Percentiles rank a stretch among this genome's conserved stretches.
phyloP scores from a whole-genome alignment of 805 yeast species.

The Wickerhamiella azymoides region DNA sequence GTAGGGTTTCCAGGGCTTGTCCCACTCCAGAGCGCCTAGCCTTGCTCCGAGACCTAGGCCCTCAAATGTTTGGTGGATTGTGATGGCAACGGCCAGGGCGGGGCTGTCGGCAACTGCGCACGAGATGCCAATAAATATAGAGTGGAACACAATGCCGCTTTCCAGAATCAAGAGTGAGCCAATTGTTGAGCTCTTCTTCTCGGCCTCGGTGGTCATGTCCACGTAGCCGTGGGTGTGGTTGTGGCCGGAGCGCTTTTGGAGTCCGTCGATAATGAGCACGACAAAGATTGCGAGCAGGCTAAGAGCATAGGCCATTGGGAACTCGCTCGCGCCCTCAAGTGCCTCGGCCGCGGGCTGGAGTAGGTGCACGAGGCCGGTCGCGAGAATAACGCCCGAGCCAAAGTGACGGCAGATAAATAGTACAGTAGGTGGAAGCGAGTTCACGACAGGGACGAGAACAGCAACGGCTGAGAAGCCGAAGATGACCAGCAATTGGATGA shows the following conservation, averaged over 20 bases:
- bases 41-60: slow-evolving; percentile 78
- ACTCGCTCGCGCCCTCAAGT: not conserved
- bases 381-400: slow-evolving; percentile 63
- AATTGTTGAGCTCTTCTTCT: not conserved
- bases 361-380: slow-evolving; percentile 57
- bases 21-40: slow-evolving; percentile 42
- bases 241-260: slow-evolving; percentile 8
- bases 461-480: not conserved
- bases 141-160: slow-evolving; percentile 72
- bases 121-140: slow-evolving; percentile 67
- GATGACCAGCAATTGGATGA: not conserved
- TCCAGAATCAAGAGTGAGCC: slow-evolving; percentile 30
- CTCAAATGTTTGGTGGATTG: slow-evolving; percentile 59
- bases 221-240: slow-evolving; percentile 2
- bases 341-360: slow-evolving; percentile 24
- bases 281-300: slow-evolving; percentile 8
- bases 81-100: slow-evolving; percentile 49
- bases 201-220: not conserved
- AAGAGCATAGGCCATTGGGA: slow-evolving; percentile 9
- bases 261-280: slow-evolving; percentile 7
- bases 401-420: slow-evolving; percentile 27
- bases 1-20: slow-evolving; percentile 29
- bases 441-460: slow-evolving; percentile 8
- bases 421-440: not conserved
- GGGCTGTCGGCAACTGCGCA: slow-evolving; percentile 68